Evolutionary conservation across 352 stramenopile genomes (phyloP).

Genomic region (Phytophthora hybrid): DNA sequence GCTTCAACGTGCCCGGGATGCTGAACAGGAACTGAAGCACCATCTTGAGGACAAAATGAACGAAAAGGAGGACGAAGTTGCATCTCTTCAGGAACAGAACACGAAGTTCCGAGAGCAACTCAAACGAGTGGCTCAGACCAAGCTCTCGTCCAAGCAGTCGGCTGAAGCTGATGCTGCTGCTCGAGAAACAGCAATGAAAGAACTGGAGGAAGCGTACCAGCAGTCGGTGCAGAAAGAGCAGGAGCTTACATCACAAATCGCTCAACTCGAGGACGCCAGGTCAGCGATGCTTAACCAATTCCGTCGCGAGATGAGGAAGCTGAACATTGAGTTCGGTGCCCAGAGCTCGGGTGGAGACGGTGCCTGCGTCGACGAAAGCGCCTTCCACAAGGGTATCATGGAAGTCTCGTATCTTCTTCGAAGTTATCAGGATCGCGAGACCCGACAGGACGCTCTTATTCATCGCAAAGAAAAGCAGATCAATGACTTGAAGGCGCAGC

Average conservation of each 20-base stretch:
- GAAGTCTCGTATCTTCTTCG: slow-evolving; percentile 48
- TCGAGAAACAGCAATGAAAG: slow-evolving; percentile 24
- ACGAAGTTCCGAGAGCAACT: slow-evolving; percentile 39
- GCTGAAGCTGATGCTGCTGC: slow-evolving; percentile 22
- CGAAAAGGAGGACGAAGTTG: slow-evolving; percentile 41
- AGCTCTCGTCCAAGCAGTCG: slow-evolving; percentile 30
- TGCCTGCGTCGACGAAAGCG: slow-evolving; percentile 29
- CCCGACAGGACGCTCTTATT: slow-evolving; percentile 51
- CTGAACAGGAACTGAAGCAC: slow-evolving; percentile 32
- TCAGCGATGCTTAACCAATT: slow-evolving; percentile 43
- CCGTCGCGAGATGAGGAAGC: slow-evolving; percentile 51
- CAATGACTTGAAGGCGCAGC: slow-evolving; percentile 42
- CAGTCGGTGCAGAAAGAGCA: slow-evolving; percentile 43
- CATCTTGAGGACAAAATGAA: slow-evolving; percentile 33
- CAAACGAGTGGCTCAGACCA: slow-evolving; percentile 35
- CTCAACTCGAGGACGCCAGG: slow-evolving; percentile 50
- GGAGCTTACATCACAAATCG: slow-evolving; percentile 45
- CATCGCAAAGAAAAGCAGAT: slow-evolving; percentile 58
- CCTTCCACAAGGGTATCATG: slow-evolving; percentile 40
- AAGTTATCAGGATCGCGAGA: slow-evolving; percentile 58
- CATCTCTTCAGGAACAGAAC: slow-evolving; percentile 38
- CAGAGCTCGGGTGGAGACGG: slow-evolving; percentile 14
- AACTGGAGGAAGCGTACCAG: slow-evolving; percentile 45
- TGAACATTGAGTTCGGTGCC: slow-evolving; percentile 45
- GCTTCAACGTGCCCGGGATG: slow-evolving; percentile 26